Percentiles rank a stretch among this genome's conserved stretches.
These are phyloP conservation scores for Blastobotrys americana DNA, from an alignment of 805 yeast genomes.

Conservation along the genomic window DNA sequence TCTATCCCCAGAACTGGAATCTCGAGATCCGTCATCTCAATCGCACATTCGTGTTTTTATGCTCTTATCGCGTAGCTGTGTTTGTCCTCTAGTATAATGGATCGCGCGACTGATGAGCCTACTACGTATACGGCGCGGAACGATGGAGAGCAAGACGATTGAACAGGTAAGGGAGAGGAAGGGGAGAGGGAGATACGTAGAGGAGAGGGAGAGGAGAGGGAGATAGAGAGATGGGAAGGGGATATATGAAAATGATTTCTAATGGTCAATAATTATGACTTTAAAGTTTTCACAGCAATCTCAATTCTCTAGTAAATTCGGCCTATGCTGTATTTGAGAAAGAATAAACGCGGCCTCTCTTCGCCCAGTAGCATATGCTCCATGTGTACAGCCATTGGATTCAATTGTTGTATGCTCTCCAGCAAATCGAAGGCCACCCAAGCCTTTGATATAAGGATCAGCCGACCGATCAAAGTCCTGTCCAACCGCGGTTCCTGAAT, in stretches of 20 bases:
- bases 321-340: slow-evolving; percentile 4
- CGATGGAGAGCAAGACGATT: no score
- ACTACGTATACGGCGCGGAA: no score
- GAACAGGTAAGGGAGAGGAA: neutral
- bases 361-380: slow-evolving; percentile 74
- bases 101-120: no score
- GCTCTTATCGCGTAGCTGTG: no score
- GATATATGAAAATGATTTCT: neutral
- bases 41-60: no score
- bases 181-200: neutral
- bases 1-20: no score
- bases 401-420: slow-evolving; percentile 85
- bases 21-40: no score
- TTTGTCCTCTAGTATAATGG: no score
- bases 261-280: neutral
- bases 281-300: neutral
- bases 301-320: neutral
- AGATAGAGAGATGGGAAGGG: neutral
- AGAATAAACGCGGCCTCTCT: slow-evolving; percentile 44
- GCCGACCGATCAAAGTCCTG: slow-evolving; percentile 32
- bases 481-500: slow-evolving; percentile 62
- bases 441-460: slow-evolving; percentile 53
- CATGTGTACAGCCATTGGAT: slow-evolving; percentile 90
- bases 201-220: neutral
- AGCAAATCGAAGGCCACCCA: slow-evolving; percentile 64